Conservation (phyloP, 495 filamentous ascomycete species). For the Neurospora africana region DNA sequence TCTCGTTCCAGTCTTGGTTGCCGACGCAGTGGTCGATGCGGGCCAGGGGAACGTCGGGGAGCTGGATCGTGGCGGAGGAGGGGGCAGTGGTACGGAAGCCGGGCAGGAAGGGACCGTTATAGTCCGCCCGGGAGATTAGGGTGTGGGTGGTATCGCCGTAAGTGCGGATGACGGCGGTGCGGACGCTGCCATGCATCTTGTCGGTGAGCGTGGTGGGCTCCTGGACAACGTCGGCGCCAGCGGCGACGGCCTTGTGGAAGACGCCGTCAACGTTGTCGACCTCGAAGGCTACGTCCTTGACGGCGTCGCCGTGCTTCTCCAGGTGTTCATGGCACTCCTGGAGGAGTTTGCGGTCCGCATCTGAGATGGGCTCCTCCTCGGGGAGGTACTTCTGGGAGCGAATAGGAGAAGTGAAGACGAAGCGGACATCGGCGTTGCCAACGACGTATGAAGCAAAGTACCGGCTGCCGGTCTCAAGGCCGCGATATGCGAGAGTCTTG, state of each 20-base stretch:
- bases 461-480: constrained; percentile 76
- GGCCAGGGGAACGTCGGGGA: constrained; percentile 55
- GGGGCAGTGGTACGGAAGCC: constrained; percentile 51
- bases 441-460: constrained; percentile 70
- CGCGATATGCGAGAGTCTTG: constrained; percentile 65
- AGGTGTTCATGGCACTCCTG: constrained; percentile 65
- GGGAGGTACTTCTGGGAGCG: constrained; percentile 46
- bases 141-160: constrained; percentile 93
- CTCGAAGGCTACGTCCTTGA: constrained; percentile 86
- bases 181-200: constrained; percentile 46
- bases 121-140: constrained; percentile 55
- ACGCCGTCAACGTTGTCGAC: constrained; percentile 75
- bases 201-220: constrained; percentile 41
- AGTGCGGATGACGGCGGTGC: constrained; percentile 66
- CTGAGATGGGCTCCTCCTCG: constrained; percentile 37
- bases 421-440: constrained; percentile 63
- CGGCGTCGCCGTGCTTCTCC: constrained; percentile 75
- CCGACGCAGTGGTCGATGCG: constrained; percentile 89
- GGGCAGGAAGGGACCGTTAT: constrained; percentile 67
- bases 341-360: constrained; percentile 46
- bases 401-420: constrained; percentile 75
- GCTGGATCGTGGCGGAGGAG: constrained; percentile 14
- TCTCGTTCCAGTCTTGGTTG: constrained; percentile 84
- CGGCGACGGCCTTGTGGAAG: constrained; percentile 55
- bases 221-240: constrained; percentile 56